Percentiles rank a stretch among this genome's conserved stretches.
Conservation (phyloP, 768 basidiomycete genomes). For the Leccinum variicolor region DNA sequence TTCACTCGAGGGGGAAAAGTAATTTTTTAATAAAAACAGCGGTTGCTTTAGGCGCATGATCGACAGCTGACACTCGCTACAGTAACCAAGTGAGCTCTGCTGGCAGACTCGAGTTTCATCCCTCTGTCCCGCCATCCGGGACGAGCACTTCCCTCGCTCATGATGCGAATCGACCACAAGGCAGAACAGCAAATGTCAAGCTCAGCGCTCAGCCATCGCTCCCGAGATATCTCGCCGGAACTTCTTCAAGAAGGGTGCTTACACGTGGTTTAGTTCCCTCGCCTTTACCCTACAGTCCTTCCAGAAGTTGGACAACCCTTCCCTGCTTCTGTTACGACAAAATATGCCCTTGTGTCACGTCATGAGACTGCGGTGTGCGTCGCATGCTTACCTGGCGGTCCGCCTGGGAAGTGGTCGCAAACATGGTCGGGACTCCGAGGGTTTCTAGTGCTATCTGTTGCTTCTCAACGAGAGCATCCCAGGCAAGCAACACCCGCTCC, state of each 20-base stretch:
- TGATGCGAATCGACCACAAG: neutral
- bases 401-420: constrained; percentile 42
- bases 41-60: constrained; percentile 6
- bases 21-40: neutral
- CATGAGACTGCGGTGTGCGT: neutral
- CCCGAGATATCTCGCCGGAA: neutral
- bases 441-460: constrained; percentile 65
- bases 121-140: constrained; percentile 5
- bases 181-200: neutral
- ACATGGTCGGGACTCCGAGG: constrained; percentile 71
- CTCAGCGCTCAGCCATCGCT: neutral
- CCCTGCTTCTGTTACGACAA: constrained; percentile 55
- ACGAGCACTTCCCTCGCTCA: neutral
- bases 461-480: constrained; percentile 69
- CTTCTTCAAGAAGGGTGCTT: neutral
- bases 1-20: neutral
- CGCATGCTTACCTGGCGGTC: constrained; percentile 54
- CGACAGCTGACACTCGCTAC: constrained; percentile 4
- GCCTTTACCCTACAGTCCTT: constrained; percentile 38
- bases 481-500: constrained; percentile 68
- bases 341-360: neutral
- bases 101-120: neutral
- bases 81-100: neutral
- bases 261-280: constrained; percentile 3
- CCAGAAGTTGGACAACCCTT: constrained; percentile 65